Base-by-base conservation (phyloP, 1,284 basidiomycete species). In the Ustilago tritici region DNA sequence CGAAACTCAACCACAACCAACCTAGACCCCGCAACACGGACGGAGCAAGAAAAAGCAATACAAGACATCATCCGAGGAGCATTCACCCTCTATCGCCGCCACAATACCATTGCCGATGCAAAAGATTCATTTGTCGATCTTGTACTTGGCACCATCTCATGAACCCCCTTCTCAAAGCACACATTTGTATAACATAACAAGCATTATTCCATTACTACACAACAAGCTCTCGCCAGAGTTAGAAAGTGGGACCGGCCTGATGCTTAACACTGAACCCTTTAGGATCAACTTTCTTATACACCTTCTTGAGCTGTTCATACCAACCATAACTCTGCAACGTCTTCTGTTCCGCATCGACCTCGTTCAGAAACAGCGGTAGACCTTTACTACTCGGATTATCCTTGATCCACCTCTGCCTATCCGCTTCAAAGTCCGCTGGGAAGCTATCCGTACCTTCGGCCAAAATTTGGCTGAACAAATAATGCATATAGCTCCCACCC, bases 301-400 rank as follows among this genome's bases (percentile, higher is more conserved):
- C 23, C 40, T 31, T 14, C 54, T 65, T 59, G 11, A 82, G 50
- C 59, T 61, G 31, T 1, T 60, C 38, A 35, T 60, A 80, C 61
- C 65, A 65, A 1, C 69, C 71, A 35, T 78, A 82, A 7, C 57
- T 58, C 53, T 53, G 34, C 31, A 82, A 64, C 11, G 68, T 60
- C 19, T 57, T 53, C 53, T 82, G 80, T 7, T 43, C 23, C 0
- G 31, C 56, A 36, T 70, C 71, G 2, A 78, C 71, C 47, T 82
- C 80, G 53, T 82, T 82, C 52, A 79, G 41, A 41, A 82, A 80
- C 35, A 80, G 50, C 3, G 79, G 79, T n/a, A 80, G 38, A 5
- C 56, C 64, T n/a, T 32, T 6, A 38, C 38, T 54, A 31, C 31
- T 36, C 4, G 70, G 69, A n/a, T 70, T 65, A 2, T 56, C 15